A percentile compares a stretch with the other conserved stretches of the same genome.
phyloP scores from a whole-genome alignment of 768 basidiomycete genomes.

The Russula emetica region DNA sequence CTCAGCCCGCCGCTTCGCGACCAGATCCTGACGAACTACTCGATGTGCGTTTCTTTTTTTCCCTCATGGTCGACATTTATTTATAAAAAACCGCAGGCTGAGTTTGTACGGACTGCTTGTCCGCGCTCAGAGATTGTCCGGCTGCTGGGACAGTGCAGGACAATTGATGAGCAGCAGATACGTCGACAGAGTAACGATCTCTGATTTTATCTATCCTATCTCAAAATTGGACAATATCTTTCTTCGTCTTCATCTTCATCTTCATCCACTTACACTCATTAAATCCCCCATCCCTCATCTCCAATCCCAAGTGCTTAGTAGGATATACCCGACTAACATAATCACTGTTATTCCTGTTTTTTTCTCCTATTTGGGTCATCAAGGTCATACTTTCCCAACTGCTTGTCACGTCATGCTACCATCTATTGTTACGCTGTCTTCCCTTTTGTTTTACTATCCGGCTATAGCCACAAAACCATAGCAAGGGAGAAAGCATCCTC shows the following conservation, averaged over 20 bases:
- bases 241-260: not conserved
- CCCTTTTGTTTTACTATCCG: not conserved
- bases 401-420: constrained; percentile 19
- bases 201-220: not conserved
- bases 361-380: not conserved
- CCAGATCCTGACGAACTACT: constrained; percentile 28
- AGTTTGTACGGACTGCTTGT: constrained; percentile 27
- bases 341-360: not conserved
- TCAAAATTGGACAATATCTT: not conserved
- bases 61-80: not conserved
- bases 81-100: not conserved
- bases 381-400: constrained; percentile 4
- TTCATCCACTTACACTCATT: not conserved
- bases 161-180: constrained; percentile 27
- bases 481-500: not conserved
- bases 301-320: not conserved
- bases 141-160: constrained; percentile 27
- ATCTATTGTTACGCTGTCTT: constrained; percentile 4
- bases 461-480: not conserved
- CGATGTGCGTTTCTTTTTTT: constrained; percentile 16
- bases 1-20: constrained; percentile 26
- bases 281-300: not conserved
- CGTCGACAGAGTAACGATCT: constrained; percentile 20
- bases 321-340: constrained; percentile 3
- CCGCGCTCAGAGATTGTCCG: constrained; percentile 27